A percentile compares a stretch with the other conserved stretches of the same genome.
phyloP scores from a whole-genome alignment of 371 early-diverging fungal genomes.

The Lichtheimia ramosa region DNA sequence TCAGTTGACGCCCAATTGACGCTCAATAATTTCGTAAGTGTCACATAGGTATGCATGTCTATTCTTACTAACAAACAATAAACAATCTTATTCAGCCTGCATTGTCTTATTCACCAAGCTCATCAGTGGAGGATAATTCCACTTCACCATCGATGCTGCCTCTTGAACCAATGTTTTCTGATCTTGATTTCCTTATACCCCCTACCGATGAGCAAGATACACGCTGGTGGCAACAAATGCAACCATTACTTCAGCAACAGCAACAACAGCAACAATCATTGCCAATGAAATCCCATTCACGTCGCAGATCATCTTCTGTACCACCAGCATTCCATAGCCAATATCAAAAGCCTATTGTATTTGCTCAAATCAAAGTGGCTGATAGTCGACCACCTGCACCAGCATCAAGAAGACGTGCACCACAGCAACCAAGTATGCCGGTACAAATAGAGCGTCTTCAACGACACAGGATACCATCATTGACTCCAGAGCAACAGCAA shows the following conservation, averaged over 20 bases:
- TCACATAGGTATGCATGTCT: not conserved
- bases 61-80: not conserved
- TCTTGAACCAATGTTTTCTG: slow-evolving; percentile 1
- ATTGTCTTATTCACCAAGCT: slow-evolving; percentile 6
- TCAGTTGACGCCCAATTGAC: slow-evolving; percentile 8
- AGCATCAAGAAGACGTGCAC: no score
- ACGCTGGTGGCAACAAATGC: slow-evolving; percentile 1
- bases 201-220: not conserved
- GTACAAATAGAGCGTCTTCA: slow-evolving; percentile 13
- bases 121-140: slow-evolving; percentile 7
- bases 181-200: slow-evolving; percentile 12
- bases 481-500: slow-evolving; percentile 16
- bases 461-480: slow-evolving; percentile 1
- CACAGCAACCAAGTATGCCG: slow-evolving; percentile 3
- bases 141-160: slow-evolving; percentile 1
- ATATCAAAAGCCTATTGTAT: not conserved
- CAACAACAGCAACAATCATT: slow-evolving; percentile 7
- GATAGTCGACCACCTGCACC: slow-evolving; percentile 4
- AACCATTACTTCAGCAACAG: not conserved
- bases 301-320: slow-evolving; percentile 9
- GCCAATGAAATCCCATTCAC: not conserved
- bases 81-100: slow-evolving; percentile 5
- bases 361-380: slow-evolving; percentile 12
- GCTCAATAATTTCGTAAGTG: not conserved
- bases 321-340: slow-evolving; percentile 8